Evolutionary conservation across 345 rosid genomes (phyloP).

Genomic region (Dipteronia dyeriana): DNA sequence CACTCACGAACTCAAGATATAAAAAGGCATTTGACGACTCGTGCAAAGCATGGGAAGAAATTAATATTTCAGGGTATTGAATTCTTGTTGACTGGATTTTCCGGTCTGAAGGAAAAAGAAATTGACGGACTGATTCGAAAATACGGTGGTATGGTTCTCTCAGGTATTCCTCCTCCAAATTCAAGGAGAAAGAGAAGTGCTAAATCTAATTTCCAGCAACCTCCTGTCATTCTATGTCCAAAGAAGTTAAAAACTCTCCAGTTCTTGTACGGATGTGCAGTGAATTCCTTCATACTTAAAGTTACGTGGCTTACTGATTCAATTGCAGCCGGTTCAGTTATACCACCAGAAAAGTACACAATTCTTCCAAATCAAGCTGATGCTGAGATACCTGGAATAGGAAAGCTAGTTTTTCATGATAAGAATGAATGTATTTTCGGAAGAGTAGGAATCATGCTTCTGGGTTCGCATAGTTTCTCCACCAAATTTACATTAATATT

Average conservation of each 20-base stretch:
- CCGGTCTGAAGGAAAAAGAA: conserved; percentile 52
- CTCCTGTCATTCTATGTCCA: conserved; percentile 48
- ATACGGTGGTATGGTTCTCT: conserved; percentile 57
- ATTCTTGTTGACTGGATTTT: conserved; percentile 68
- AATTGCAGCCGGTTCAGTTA: conserved; percentile 41
- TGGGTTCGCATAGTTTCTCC: conserved; percentile 55
- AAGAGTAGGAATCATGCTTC: conserved; percentile 58
- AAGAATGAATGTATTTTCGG: conserved; percentile 36
- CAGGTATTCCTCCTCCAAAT: conserved; percentile 50
- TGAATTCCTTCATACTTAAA: conserved; percentile 48
- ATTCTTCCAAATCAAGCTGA: conserved; percentile 39
- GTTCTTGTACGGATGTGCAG: conserved; percentile 68
- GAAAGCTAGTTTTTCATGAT: conserved; percentile 21
- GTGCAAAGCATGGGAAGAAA: conserved; percentile 23
- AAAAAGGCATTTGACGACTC: conserved; percentile 22
- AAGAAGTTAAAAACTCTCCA: conserved; percentile 61
- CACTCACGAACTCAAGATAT: conserved; percentile 25
- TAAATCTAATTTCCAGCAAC: conserved; percentile 28
- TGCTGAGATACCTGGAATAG: conserved; percentile 12
- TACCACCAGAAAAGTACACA: conserved; percentile 55
- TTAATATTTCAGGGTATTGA: conserved; percentile 46
- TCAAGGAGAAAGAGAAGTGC: conserved; percentile 32
- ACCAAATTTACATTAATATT: conserved; percentile 47
- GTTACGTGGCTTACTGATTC: conserved; percentile 58
- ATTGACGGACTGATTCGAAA: conserved; percentile 44